Evolutionary conservation across 495 filamentous ascomycete species (phyloP).

Genomic region (Copromyces sp.): DNA sequence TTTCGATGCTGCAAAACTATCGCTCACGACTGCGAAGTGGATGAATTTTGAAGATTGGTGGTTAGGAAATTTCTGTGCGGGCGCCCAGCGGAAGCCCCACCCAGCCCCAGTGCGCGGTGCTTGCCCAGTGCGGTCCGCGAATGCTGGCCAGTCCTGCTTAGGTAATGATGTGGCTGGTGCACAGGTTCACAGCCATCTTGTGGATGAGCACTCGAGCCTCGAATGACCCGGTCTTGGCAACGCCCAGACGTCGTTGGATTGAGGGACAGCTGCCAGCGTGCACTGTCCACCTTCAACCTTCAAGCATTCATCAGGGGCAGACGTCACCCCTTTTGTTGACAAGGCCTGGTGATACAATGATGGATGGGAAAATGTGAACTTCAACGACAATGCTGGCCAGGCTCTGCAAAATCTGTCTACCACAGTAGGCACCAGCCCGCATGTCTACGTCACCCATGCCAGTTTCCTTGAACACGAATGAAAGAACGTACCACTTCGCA

Average conservation of each 20-base stretch:
- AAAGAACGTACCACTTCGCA: not conserved
- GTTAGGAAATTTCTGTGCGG: conserved; percentile 33
- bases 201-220: not conserved
- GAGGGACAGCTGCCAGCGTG: not conserved
- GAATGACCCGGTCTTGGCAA: not conserved
- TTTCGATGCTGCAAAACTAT: conserved; percentile 33
- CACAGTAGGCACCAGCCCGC: not conserved
- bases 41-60: conserved; percentile 32
- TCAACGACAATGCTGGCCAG: not conserved
- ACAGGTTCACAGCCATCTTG: not conserved
- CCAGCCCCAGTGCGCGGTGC: conserved; percentile 2
- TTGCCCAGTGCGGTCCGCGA: not conserved
- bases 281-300: not conserved
- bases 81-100: conserved; percentile 24
- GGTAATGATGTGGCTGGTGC: conserved; percentile 5
- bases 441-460: not conserved
- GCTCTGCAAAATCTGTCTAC: not conserved
- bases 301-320: not conserved
- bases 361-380: not conserved
- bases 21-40: conserved; percentile 32
- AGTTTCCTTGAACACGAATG: not conserved
- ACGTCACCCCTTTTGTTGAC: not conserved
- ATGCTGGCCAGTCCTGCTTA: conserved; percentile 7
- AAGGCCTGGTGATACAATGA: not conserved
- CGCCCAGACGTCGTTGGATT: not conserved